Percentiles rank a stretch among this genome's conserved stretches.
These are phyloP conservation scores for Begonia masoniana DNA, from an alignment of 306 rosid genomes.

Conservation along the genomic window DNA sequence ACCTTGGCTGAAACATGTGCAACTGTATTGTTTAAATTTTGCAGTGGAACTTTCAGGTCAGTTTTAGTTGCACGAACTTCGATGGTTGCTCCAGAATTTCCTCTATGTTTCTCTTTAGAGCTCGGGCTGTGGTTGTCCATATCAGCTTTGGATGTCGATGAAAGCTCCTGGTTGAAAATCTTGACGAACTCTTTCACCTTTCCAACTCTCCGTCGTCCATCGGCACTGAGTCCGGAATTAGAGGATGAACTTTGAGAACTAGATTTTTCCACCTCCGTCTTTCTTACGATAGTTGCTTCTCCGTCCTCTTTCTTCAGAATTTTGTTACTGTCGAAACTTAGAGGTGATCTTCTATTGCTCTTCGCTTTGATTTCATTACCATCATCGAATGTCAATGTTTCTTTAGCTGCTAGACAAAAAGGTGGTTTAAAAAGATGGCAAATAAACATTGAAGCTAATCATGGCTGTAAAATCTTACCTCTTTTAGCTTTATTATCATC, in stretches of 20 bases:
- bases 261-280: conserved; percentile 24
- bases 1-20: conserved; percentile 18
- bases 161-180: conserved; percentile 63
- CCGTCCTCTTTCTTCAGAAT: conserved; percentile 28
- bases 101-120: conserved; percentile 28
- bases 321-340: conserved; percentile 13
- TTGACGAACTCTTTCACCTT: conserved; percentile 70
- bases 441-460: background rate
- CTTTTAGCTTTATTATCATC: conserved; percentile 20
- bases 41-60: conserved; percentile 15
- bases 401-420: conserved; percentile 27
- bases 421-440: conserved; percentile 7
- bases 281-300: conserved; percentile 16
- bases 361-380: conserved; percentile 21
- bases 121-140: conserved; percentile 21
- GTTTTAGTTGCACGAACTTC: conserved; percentile 22
- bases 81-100: conserved; percentile 11
- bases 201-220: conserved; percentile 37
- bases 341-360: conserved; percentile 24
- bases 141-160: conserved; percentile 24
- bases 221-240: conserved; percentile 24
- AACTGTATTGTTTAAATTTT: conserved; percentile 6
- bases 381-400: conserved; percentile 7
- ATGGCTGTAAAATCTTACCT: conserved; percentile 21
- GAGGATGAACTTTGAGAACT: conserved; percentile 24